Evolutionary conservation across 1,139 yeast species (phyloP), one percentile per base, ranked within the genome.

Genomic region (Kurtzmaniella quercitrusa): DNA sequence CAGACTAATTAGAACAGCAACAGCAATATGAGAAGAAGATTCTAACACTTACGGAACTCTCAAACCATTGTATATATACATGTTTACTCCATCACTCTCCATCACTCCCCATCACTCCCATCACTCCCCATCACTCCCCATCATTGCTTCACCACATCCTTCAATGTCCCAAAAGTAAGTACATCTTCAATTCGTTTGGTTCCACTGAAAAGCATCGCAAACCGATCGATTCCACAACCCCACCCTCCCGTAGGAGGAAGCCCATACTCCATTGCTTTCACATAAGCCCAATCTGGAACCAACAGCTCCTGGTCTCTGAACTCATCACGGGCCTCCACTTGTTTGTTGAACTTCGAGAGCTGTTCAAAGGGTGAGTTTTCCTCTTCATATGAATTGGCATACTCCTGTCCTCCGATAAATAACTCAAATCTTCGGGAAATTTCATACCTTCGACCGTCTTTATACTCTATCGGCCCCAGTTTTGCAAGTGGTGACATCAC

Each of bases 201-300:
- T 0, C 78, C 82, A 5, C 85, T 75, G 41, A 91, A 67, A 21
- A 88, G 63, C 98, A 93, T 90, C 39, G 85, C 82, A 33, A 93
- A 65, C 43, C 99, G 64, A 58, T 94, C 99, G 19, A 94, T 74
- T 0, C 99, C 99, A 50, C 95, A 69, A 0, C 98, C 99, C 89
- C 96, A 88, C 0, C 99, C 99, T 1, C 96, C 98, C 1, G 97
- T 91, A 0, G 98, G 98, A 3, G 98, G 97, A 62, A 94, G 75
- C 1, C 96, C 98, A 75, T 85, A 87, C 57, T 89, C 93, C 87
- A 94, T 81, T 12, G 84, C 79, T 38, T 77, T 72, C 2, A 89
- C 78, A 57, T 81, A 93, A 39, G 73, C 72, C 58, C 79, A 70
- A 61, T 93, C 98, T 0, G 95, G 88, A 0, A 85, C 62, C 39